phyloP scores from a whole-genome alignment of 495 filamentous ascomycete genomes.

The Aspergillus haitiensis region DNA sequence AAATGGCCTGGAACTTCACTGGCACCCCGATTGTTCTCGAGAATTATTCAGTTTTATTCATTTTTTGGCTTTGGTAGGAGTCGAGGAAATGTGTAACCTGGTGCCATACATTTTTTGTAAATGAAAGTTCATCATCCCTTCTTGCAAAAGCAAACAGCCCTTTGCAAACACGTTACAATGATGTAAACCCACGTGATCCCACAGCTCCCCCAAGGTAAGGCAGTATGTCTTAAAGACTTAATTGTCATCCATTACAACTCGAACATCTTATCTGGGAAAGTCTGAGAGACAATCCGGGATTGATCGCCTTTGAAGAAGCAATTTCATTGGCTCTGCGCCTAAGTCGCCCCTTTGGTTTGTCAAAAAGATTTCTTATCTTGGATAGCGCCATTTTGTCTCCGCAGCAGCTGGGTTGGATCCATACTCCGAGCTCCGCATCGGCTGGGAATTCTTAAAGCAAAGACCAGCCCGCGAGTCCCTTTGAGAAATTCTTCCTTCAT shows the following conservation, averaged over 20 bases:
- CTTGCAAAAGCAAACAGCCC: background rate
- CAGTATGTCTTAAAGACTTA: background rate
- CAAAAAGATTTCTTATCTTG: slow-evolving; percentile 1
- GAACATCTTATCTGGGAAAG: background rate
- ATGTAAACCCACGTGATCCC: slow-evolving; percentile 21
- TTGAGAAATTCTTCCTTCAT: background rate
- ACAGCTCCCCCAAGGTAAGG: slow-evolving; percentile 11
- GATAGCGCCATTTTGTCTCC: slow-evolving; percentile 6
- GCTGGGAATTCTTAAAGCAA: slow-evolving; percentile 8
- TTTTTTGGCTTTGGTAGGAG: too few relatives aligned
- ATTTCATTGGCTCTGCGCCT: background rate
- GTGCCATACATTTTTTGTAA: background rate
- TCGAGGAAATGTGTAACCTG: background rate
- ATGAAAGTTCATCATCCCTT: background rate
- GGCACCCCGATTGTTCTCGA: background rate
- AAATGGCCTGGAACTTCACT: background rate
- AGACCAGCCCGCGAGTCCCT: slow-evolving; percentile 3
- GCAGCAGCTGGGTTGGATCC: background rate
- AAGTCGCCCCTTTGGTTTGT: background rate
- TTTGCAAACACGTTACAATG: background rate
- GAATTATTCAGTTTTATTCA: background rate
- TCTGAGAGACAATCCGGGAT: background rate
- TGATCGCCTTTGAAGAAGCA: background rate
- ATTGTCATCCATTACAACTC: background rate
- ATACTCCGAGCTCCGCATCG: background rate